phyloP scores from a whole-genome alignment of 1,284 basidiomycete species.

The Ustanciosporium gigantosporum region DNA sequence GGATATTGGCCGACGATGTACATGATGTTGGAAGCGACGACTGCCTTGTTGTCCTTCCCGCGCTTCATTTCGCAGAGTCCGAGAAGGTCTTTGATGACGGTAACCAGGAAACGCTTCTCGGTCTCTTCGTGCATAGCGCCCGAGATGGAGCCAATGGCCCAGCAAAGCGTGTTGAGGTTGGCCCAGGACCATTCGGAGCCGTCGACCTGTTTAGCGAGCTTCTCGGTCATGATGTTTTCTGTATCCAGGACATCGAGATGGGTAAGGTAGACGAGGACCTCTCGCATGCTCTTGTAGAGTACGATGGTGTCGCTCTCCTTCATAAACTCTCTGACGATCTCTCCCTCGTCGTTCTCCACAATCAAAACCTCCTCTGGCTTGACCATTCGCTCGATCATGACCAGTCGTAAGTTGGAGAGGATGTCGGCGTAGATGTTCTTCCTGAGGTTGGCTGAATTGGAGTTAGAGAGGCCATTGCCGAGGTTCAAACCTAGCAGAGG shows the following conservation, averaged over 20 bases:
- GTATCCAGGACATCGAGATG: slow-evolving; percentile 96
- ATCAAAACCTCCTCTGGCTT: slow-evolving; percentile 96
- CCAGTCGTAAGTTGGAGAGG: slow-evolving; percentile 87
- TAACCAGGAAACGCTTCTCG: slow-evolving; percentile 97
- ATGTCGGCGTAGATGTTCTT: slow-evolving; percentile 90
- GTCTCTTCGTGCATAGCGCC: slow-evolving; percentile 99
- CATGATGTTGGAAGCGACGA: slow-evolving; percentile 99
- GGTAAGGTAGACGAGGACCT: slow-evolving; percentile 88
- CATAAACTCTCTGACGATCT: slow-evolving; percentile 99
- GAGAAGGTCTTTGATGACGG: slow-evolving; percentile 97
- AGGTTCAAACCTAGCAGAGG: slow-evolving; percentile 85
- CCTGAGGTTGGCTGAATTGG: slow-evolving; percentile 66
- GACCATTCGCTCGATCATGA: slow-evolving; percentile 99
- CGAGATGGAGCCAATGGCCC: slow-evolving; percentile 99
- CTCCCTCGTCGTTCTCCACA: slow-evolving; percentile 98
- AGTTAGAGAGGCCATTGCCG: slow-evolving; percentile 26
- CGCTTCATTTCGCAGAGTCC: slow-evolving; percentile 97
- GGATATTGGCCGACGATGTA: slow-evolving; percentile 99
- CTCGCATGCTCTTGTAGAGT: slow-evolving; percentile 98
- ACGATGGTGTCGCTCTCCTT: slow-evolving; percentile 99
- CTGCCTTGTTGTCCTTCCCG: slow-evolving; percentile 99
- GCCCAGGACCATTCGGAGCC: slow-evolving; percentile 99
- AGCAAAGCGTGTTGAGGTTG: slow-evolving; percentile 97
- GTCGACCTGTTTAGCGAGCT: slow-evolving; percentile 94
- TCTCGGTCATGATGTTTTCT: slow-evolving; percentile 85